phyloP scores from a whole-genome alignment of 176 grass and related monocot genomes.

The Chrysopogon serrulatus region DNA sequence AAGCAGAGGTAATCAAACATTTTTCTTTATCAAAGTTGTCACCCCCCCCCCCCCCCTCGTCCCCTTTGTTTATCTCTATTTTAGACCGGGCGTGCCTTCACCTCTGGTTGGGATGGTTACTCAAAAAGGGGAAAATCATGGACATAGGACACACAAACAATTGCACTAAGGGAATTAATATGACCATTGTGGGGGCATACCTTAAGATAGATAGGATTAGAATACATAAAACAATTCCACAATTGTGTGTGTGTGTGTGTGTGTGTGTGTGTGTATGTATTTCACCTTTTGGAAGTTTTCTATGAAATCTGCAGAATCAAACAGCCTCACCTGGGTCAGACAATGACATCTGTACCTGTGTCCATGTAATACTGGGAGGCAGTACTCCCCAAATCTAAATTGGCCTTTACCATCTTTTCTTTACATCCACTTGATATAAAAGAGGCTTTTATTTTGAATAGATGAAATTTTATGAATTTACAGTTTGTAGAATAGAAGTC shows the following conservation, averaged over 20 bases:
- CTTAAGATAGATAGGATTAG: too few relatives aligned
- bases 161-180: too few relatives aligned
- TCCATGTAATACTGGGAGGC: not conserved
- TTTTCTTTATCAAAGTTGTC: not conserved
- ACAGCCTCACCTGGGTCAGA: not conserved
- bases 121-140: too few relatives aligned
- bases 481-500: not conserved
- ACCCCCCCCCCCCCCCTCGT: not conserved
- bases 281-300: not conserved
- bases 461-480: not conserved
- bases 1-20: constrained; percentile 51
- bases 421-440: not conserved
- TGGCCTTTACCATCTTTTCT: not conserved
- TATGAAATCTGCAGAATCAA: not conserved
- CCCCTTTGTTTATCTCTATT: not conserved
- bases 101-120: too few relatives aligned
- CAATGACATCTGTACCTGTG: not conserved
- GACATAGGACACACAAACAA: too few relatives aligned
- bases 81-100: too few relatives aligned
- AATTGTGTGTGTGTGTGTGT: too few relatives aligned
- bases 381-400: too few relatives aligned
- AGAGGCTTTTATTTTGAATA: not conserved
- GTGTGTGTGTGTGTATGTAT: too few relatives aligned
- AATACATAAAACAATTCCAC: not conserved
- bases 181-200: too few relatives aligned